These are phyloP conservation scores for Prunus mume DNA, from an alignment of 306 rosid genomes.

Conservation along the genomic window DNA sequence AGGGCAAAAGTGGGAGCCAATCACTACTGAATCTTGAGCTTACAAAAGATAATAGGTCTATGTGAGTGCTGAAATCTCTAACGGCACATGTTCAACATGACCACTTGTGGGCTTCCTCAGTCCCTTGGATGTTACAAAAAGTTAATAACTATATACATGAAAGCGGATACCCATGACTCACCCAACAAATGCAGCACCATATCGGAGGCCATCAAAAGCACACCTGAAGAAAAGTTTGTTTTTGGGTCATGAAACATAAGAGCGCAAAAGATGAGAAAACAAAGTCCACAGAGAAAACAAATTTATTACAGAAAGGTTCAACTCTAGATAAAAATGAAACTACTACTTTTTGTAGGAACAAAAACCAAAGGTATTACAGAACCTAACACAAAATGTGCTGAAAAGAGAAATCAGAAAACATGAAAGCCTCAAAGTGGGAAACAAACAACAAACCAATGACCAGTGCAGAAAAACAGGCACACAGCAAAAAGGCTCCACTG, in stretches of 20 bases:
- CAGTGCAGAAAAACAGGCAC: no score
- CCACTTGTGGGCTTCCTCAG: constrained; percentile 8
- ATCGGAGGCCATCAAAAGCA: constrained; percentile 97
- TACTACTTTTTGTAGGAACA: not conserved
- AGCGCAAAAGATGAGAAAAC: not conserved
- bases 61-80: not conserved
- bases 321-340: not conserved
- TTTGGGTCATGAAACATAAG: constrained; percentile 8
- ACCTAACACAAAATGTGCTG: constrained; percentile 3
- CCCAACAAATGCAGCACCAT: constrained; percentile 98
- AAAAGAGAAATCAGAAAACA: constrained; percentile 9
- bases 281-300: no score
- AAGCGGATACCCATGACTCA: constrained; percentile 25
- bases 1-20: not conserved
- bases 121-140: not conserved
- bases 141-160: constrained; percentile 3
- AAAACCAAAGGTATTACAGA: constrained; percentile 4
- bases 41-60: not conserved
- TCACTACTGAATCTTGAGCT: not conserved
- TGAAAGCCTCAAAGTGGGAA: no score
- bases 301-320: not conserved
- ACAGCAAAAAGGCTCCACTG: no score
- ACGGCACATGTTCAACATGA: not conserved
- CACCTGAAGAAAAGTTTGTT: constrained; percentile 58
- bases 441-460: no score